Conservation (phyloP, 345 rosid genomes). For the Clarkia xantiana region DNA sequence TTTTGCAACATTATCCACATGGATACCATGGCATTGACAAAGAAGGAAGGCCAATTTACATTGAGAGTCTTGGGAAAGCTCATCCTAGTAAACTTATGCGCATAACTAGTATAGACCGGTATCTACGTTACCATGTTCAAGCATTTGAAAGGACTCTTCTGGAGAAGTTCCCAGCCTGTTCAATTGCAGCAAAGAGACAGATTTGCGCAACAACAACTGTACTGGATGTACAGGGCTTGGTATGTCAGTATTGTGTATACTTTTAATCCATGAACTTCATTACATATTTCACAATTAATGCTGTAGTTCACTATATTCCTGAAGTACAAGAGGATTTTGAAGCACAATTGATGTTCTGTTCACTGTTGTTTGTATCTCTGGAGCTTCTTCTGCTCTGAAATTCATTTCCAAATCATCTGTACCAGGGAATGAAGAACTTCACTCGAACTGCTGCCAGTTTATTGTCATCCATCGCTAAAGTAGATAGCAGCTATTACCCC, state of each 20-base stretch:
- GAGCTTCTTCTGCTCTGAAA: not conserved
- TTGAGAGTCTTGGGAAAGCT: constrained; percentile 90
- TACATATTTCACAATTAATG: too few species aligned
- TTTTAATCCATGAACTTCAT: not conserved
- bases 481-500: constrained; percentile 86
- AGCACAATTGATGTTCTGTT: too few species aligned
- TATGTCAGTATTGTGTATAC: constrained; percentile 16
- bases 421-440: constrained; percentile 87
- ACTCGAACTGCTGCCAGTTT: constrained; percentile 75
- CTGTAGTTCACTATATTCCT: too few species aligned
- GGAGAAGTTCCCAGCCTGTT: constrained; percentile 91
- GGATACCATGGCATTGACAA: constrained; percentile 97
- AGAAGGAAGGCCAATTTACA: constrained; percentile 92
- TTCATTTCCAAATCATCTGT: not conserved
- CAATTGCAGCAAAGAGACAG: constrained; percentile 68
- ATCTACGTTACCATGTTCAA: constrained; percentile 84
- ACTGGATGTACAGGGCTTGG: constrained; percentile 90
- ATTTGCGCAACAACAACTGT: constrained; percentile 74
- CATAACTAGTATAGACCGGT: constrained; percentile 64
- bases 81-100: constrained; percentile 77
- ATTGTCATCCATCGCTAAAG: constrained; percentile 59
- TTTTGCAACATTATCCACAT: constrained; percentile 82
- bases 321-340: too few species aligned
- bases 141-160: constrained; percentile 80
- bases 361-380: not conserved